A percentile compares a stretch with the other conserved stretches of the same genome.
These are phyloP conservation scores for Rhizopogon vinicolor DNA, from an alignment of 768 basidiomycete species.

Conservation along the genomic window DNA sequence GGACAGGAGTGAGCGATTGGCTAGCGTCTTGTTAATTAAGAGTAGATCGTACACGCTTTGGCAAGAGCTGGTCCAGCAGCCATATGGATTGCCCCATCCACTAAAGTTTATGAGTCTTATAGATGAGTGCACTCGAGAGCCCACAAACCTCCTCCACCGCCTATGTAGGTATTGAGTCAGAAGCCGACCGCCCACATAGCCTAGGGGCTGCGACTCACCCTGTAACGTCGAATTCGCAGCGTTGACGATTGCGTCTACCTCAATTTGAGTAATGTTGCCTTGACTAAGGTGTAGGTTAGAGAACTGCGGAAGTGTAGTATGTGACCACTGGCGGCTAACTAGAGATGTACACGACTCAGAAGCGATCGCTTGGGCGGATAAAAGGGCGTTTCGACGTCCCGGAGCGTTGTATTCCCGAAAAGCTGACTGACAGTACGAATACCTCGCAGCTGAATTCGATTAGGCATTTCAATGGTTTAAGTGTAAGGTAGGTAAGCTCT, in stretches of 20 bases:
- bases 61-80: constrained; percentile 66
- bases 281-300: constrained; percentile 38
- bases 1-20: background rate
- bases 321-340: constrained; percentile 44
- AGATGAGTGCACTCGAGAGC: background rate
- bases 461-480: constrained; percentile 9
- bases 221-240: constrained; percentile 73
- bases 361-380: constrained; percentile 34
- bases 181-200: constrained; percentile 1
- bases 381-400: constrained; percentile 25
- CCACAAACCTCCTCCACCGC: constrained; percentile 70
- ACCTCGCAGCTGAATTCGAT: constrained; percentile 29
- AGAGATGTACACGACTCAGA: constrained; percentile 61
- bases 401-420: constrained; percentile 41
- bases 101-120: constrained; percentile 29
- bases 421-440: constrained; percentile 55
- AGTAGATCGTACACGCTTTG: constrained; percentile 9
- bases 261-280: constrained; percentile 72
- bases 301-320: background rate
- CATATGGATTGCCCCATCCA: constrained; percentile 78
- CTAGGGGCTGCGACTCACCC: constrained; percentile 36
- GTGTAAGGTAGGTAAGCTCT: background rate
- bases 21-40: no score
- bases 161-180: constrained; percentile 28
- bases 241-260: constrained; percentile 75